phyloP scores from a whole-genome alignment of 108 stramenopile genomes.

The Nitzschia putrida region DNA sequence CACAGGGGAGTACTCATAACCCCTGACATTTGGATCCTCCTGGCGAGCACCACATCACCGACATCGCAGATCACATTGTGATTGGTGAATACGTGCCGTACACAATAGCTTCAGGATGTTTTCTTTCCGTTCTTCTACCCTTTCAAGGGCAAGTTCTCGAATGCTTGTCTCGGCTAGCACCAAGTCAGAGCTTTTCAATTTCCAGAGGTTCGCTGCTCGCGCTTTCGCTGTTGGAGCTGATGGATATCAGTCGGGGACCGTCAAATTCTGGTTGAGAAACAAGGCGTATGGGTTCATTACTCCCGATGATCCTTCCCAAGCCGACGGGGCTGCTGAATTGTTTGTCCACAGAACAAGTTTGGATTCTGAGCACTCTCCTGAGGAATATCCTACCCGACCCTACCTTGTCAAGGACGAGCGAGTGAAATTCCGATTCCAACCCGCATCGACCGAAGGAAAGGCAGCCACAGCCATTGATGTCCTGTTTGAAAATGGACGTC shows the following conservation, averaged over 20 bases:
- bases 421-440: slow-evolving; percentile 27
- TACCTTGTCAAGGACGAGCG: slow-evolving; percentile 26
- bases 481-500: slow-evolving; percentile 22
- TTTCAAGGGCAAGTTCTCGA: too few species aligned
- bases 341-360: slow-evolving; percentile 27
- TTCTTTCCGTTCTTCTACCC: too few species aligned
- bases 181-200: too few species aligned
- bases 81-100: too few species aligned
- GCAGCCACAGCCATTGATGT: slow-evolving; percentile 16
- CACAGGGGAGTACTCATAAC: too few species aligned
- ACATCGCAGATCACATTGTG: too few species aligned
- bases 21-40: too few species aligned
- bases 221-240: neutral
- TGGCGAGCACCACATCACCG: too few species aligned
- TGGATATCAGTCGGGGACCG: slow-evolving; percentile 9
- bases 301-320: slow-evolving; percentile 19
- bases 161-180: too few species aligned
- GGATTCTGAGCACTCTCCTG: slow-evolving; percentile 12
- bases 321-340: slow-evolving; percentile 5
- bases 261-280: slow-evolving; percentile 31
- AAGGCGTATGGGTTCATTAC: slow-evolving; percentile 32
- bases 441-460: neutral
- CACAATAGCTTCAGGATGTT: too few species aligned
- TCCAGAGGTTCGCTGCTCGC: too few species aligned
- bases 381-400: slow-evolving; percentile 26